Base-by-base conservation (phyloP, 257 asterid genomes). In the Solanum chmielewskii region DNA sequence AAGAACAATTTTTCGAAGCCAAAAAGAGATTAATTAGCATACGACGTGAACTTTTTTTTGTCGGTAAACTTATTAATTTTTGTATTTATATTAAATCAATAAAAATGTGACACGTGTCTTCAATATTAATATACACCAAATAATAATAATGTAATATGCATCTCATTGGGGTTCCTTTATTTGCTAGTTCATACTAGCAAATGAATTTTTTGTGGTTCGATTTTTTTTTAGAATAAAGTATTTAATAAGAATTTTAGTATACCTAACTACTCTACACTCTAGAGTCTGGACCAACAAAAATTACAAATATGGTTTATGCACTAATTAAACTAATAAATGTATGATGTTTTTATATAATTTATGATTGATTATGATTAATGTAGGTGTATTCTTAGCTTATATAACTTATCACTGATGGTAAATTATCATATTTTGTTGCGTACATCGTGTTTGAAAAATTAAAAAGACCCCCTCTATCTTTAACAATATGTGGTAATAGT, bases 221-320 rank as follows among this genome's bases (percentile, higher is more conserved):
- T 59, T 21, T 59, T 21, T 21, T 16, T 52, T 6, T 16, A 15
- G 23, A 52, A 52, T 47, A 4, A 3, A 49, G 9, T 9, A 2
- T 42, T 49, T 47, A 14, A 47, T 41, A 0, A 47, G 2, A 14
- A 49, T 49, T 49, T 49, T 49, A 49, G 62, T 52, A 52, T 16
- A 16, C 7, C 62, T 1, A 52, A 52, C 0, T 16, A 52, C 62
- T 52, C n/a, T 49, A 0, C 0, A 56, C n/a, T 56, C 0, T 21
- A 0, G 12, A 59, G 12, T 59, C 25, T n/a, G n/a, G 16, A n/a
- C 44, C 25, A 33, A 14, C 78, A 71, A 35, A 71, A 35, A 9
- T 71, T 35, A 71, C 29, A 35, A 33, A 35, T 11, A 18, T 1
- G 45, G 0, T 18, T 71, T 18, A 35, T 35, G 4, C 45, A 69